Conservation (phyloP, 768 basidiomycete genomes). For the Lactarius hengduanensis region DNA sequence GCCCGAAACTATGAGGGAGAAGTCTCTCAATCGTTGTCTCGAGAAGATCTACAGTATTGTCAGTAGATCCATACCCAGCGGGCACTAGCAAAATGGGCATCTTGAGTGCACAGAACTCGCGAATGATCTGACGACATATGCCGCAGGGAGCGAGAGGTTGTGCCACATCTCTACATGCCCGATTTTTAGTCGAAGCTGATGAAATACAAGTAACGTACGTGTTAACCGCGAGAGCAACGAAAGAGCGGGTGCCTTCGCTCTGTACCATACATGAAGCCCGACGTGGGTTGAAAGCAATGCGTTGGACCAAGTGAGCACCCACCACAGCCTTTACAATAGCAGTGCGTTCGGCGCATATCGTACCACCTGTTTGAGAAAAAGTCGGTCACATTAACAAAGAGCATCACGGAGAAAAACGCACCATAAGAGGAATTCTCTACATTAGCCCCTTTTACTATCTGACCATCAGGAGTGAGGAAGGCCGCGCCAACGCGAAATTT, state of each 20-base stretch:
- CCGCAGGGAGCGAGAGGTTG: conserved; percentile 82
- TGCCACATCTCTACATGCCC: conserved; percentile 58
- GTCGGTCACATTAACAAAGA: not conserved
- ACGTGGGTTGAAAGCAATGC: not conserved
- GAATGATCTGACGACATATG: conserved; percentile 87
- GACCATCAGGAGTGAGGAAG: conserved; percentile 64
- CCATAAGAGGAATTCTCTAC: conserved; percentile 95
- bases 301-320: conserved; percentile 35
- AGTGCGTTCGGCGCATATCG: conserved; percentile 94
- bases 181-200: not conserved
- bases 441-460: conserved; percentile 82
- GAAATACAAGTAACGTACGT: conserved; percentile 48
- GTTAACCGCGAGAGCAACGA: conserved; percentile 76
- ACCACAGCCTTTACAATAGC: conserved; percentile 94
- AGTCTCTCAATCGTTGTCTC: conserved; percentile 27
- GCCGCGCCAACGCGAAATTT: conserved; percentile 94
- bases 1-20: conserved; percentile 28
- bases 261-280: conserved; percentile 33
- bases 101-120: conserved; percentile 76
- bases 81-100: conserved; percentile 76
- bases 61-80: conserved; percentile 47
- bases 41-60: conserved; percentile 1
- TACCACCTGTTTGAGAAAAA: conserved; percentile 55
- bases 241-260: conserved; percentile 76
- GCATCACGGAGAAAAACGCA: conserved; percentile 33